Percentiles rank a stretch among this genome's conserved stretches.
Conservation (phyloP, 2,329 filamentous ascomycete species). For the Claviceps sp. region DNA sequence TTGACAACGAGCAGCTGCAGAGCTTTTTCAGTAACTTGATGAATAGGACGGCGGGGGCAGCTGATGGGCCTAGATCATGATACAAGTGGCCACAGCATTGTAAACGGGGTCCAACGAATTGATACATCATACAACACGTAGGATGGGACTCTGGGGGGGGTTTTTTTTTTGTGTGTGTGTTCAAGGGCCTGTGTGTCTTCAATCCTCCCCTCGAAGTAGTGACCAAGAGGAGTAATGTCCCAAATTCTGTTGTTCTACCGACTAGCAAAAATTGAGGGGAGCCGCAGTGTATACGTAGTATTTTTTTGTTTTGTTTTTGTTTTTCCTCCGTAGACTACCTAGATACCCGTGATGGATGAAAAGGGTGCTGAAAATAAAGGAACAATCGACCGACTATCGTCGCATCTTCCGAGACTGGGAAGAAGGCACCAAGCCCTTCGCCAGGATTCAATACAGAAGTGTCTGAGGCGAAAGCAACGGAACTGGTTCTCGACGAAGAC, state of each 20-base stretch:
- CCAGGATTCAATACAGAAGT: constrained; percentile 12
- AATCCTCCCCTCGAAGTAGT: too few relatives aligned
- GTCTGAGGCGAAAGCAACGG: constrained; percentile 11
- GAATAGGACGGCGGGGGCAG: constrained; percentile 32
- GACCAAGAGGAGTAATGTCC: neutral
- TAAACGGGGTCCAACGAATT: neutral
- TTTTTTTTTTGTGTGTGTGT: neutral
- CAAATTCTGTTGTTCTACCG: neutral
- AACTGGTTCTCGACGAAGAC: constrained; percentile 12
- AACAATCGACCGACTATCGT: too few relatives aligned
- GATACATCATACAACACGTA: neutral
- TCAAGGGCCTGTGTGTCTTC: too few relatives aligned
- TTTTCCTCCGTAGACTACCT: constrained; percentile 22
- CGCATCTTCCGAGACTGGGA: constrained; percentile 76
- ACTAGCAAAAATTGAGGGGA: neutral
- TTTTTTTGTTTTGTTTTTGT: too few relatives aligned
- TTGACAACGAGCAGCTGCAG: constrained; percentile 42
- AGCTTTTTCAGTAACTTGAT: constrained; percentile 48
- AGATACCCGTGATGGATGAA: constrained; percentile 25
- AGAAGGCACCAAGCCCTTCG: constrained; percentile 56
- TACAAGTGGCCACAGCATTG: neutral
- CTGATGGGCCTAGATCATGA: constrained; percentile 11
- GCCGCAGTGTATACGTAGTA: neutral
- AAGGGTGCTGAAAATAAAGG: neutral
- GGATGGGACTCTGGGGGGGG: neutral